Conservation (phyloP, 257 asterid species). For the Jacaranda copaia region DNA sequence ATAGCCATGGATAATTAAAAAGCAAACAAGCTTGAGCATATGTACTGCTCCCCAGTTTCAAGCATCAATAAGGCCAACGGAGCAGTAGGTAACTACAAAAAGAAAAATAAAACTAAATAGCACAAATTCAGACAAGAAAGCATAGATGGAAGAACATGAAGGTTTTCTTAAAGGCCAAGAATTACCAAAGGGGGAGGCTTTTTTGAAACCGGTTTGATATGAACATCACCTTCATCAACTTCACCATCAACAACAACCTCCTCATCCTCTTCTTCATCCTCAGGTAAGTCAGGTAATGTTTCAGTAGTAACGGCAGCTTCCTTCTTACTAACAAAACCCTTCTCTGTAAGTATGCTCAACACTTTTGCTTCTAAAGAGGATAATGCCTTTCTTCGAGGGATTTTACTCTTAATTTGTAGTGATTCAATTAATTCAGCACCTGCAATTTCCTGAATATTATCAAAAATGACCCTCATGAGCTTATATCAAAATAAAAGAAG, state of each 20-base stretch:
- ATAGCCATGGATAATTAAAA: no score
- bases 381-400: constrained; percentile 89
- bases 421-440: constrained; percentile 86
- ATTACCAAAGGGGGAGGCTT: constrained; percentile 75
- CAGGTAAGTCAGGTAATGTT: constrained; percentile 65
- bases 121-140: neutral
- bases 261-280: constrained; percentile 92
- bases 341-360: constrained; percentile 80
- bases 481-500: constrained; percentile 28
- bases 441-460: constrained; percentile 82
- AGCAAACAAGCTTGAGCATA: no score
- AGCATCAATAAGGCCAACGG: no score
- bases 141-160: neutral
- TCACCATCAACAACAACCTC: constrained; percentile 97
- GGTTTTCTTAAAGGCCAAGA: constrained; percentile 24
- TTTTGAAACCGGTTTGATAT: constrained; percentile 74
- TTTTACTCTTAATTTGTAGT: constrained; percentile 82
- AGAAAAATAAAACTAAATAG: neutral
- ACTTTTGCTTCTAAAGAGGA: constrained; percentile 75
- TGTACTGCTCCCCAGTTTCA: no score
- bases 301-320: constrained; percentile 64
- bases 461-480: constrained; percentile 41
- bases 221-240: constrained; percentile 98
- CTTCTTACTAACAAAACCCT: constrained; percentile 81
- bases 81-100: no score